A percentile compares a stretch with the other conserved stretches of the same genome.
Conservation (phyloP, 345 rosid genomes). For the Viola odorata region DNA sequence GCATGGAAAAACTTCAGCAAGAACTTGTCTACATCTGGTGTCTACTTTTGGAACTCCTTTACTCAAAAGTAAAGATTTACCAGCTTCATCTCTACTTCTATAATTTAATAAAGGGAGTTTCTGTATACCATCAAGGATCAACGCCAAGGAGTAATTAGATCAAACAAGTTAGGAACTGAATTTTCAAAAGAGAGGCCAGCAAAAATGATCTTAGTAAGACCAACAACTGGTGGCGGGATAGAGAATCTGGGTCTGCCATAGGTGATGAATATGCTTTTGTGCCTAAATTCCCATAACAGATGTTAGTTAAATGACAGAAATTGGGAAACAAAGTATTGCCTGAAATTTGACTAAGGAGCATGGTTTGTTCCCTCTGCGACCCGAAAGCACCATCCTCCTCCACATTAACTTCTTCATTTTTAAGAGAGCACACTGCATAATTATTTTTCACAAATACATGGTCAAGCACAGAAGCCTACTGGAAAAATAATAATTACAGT, state of each 20-base stretch:
- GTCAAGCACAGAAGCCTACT: conserved; percentile 6
- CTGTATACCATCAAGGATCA: no score
- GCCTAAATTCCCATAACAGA: neutral
- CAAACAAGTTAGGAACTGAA: no score
- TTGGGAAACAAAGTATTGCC: conserved; percentile 33
- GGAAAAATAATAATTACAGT: neutral
- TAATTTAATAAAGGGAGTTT: no score
- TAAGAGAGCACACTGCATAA: conserved; percentile 44
- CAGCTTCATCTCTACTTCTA: no score
- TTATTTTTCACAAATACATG: conserved; percentile 8
- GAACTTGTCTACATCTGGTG: no score
- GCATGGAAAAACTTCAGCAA: no score
- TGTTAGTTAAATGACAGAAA: neutral
- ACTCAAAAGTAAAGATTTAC: no score
- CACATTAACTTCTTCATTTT: conserved; percentile 31
- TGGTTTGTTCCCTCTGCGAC: conserved; percentile 25
- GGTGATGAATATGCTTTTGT: conserved; percentile 5
- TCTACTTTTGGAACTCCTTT: no score
- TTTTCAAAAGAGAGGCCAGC: no score
- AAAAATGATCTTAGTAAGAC: neutral
- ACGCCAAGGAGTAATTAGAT: no score
- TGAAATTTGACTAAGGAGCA: conserved; percentile 39
- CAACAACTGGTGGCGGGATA: neutral
- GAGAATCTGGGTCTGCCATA: neutral
- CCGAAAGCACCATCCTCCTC: conserved; percentile 21